Conservation (phyloP, 2,329 filamentous ascomycete genomes). For the Penicillium sp. region DNA sequence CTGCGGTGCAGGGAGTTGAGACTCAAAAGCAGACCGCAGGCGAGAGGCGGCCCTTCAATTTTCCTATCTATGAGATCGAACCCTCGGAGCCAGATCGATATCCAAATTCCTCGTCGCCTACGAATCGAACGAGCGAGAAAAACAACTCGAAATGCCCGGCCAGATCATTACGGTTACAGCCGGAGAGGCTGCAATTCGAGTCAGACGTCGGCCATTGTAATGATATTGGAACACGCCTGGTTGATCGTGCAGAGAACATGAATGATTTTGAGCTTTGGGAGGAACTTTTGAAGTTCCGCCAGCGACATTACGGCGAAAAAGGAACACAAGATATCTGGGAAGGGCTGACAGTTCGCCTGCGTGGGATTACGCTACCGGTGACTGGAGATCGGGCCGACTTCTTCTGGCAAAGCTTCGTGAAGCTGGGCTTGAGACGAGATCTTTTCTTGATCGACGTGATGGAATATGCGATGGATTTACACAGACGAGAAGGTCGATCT, state of each 20-base stretch:
- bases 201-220: conserved; percentile 48
- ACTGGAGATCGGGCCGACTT: conserved; percentile 45
- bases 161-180: conserved; percentile 36
- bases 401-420: conserved; percentile 51
- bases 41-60: conserved; percentile 26
- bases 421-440: conserved; percentile 43
- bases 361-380: conserved; percentile 44
- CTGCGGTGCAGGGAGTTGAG: conserved; percentile 5
- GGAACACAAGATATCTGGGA: conserved; percentile 52
- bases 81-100: conserved; percentile 17
- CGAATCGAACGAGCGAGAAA: neutral
- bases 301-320: conserved; percentile 50
- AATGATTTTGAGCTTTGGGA: conserved; percentile 53
- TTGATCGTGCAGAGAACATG: conserved; percentile 42
- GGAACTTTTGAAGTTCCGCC: conserved; percentile 51
- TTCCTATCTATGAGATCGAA: conserved; percentile 40
- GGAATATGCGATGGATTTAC: conserved; percentile 49
- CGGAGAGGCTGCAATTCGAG: conserved; percentile 48
- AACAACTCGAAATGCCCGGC: conserved; percentile 12
- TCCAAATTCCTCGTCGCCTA: conserved; percentile 2
- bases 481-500: conserved; percentile 45
- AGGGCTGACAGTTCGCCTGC: conserved; percentile 41
- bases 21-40: conserved; percentile 1
- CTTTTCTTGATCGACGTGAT: conserved; percentile 42
- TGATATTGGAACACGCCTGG: conserved; percentile 45